These are phyloP conservation scores for Brassica carinata DNA, from an alignment of 345 rosid species.

Conservation along the genomic window DNA sequence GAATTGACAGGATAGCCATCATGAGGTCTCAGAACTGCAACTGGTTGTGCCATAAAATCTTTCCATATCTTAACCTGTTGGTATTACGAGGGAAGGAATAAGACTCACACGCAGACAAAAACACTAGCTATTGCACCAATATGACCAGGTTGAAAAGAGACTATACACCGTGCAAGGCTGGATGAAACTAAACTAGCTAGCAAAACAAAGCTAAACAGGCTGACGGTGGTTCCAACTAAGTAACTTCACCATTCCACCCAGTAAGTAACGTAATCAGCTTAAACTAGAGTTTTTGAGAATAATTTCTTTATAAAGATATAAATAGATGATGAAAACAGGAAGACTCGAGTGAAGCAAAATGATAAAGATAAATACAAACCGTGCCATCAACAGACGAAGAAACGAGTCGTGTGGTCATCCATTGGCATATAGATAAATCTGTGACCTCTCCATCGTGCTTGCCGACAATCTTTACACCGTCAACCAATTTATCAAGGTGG, in stretches of 20 bases:
- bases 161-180: neutral
- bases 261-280: neutral
- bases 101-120: conserved; percentile 6
- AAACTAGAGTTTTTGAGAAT: neutral
- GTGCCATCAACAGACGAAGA: conserved; percentile 88
- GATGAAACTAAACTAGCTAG: conserved; percentile 1
- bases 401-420: conserved; percentile 79
- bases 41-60: conserved; percentile 66
- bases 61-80: conserved; percentile 92
- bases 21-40: conserved; percentile 76
- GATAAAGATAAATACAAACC: conserved; percentile 52
- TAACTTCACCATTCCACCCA: neutral
- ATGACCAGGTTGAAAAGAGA: neutral
- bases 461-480: conserved; percentile 81
- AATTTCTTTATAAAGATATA: neutral
- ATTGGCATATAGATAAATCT: conserved; percentile 90
- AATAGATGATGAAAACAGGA: neutral
- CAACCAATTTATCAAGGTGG: conserved; percentile 61
- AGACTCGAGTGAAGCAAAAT: conserved; percentile 7
- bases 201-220: conserved; percentile 15
- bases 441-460: conserved; percentile 91
- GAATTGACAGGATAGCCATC: conserved; percentile 81
- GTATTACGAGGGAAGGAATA: conserved; percentile 12
- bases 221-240: neutral
- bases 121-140: conserved; percentile 4